Conservation (phyloP, 805 yeast genomes). For the Candida sonorensis region DNA sequence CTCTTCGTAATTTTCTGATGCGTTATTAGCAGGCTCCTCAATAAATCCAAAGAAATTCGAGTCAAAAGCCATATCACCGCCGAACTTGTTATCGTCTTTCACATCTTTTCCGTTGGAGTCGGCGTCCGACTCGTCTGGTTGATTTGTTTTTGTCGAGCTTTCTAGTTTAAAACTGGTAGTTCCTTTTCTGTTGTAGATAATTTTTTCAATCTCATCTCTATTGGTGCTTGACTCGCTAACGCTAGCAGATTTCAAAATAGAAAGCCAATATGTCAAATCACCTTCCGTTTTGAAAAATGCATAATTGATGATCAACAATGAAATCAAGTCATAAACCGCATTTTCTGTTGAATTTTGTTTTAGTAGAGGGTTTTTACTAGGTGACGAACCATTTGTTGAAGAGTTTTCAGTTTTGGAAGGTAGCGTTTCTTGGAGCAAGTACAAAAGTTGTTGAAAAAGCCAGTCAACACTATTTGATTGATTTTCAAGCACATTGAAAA, state of each 20-base stretch:
- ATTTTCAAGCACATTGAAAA: constrained; percentile 11
- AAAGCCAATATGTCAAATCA: constrained; percentile 17
- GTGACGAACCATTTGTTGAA: too few relatives aligned
- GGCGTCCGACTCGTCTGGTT: neutral
- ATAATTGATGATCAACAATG: constrained; percentile 19
- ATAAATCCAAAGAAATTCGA: constrained; percentile 25
- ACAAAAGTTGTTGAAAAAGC: constrained; percentile 15
- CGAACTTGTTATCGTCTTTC: constrained; percentile 6
- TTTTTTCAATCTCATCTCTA: constrained; percentile 7
- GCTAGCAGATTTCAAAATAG: constrained; percentile 12
- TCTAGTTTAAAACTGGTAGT: constrained; percentile 2
- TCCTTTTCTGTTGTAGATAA: constrained; percentile 18
- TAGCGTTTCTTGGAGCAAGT: constrained; percentile 8
- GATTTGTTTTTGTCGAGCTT: too few relatives aligned
- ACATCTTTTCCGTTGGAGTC: constrained; percentile 1
- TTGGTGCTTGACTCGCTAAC: neutral
- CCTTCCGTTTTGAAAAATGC: constrained; percentile 14
- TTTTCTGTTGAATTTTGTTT: constrained; percentile 11
- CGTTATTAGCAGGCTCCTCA: constrained; percentile 19
- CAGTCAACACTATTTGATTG: constrained; percentile 14
- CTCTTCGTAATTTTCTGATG: neutral
- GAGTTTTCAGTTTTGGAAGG: too few relatives aligned
- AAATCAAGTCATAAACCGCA: constrained; percentile 17
- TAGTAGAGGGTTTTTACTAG: neutral
- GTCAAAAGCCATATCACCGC: constrained; percentile 17